Percentiles rank a stretch among this genome's conserved stretches.
phyloP scores from a whole-genome alignment of 1,284 basidiomycete species.

The Cryptococcus sp. region DNA sequence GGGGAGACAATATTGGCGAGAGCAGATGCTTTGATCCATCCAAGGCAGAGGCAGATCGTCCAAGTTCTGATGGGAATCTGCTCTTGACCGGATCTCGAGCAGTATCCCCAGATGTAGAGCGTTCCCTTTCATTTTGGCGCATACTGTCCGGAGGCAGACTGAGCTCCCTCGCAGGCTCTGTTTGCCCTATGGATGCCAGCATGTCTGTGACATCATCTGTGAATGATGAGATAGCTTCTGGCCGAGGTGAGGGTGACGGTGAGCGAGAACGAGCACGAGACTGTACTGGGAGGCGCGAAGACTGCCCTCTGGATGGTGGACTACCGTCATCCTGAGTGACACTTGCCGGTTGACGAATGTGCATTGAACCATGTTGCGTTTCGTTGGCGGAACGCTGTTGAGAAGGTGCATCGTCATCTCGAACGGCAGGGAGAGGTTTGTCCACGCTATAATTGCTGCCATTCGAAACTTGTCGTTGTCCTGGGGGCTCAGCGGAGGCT shows the following conservation, averaged over 20 bases:
- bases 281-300: neutral
- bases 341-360: slow-evolving; percentile 36
- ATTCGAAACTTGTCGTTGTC: slow-evolving; percentile 1
- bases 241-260: slow-evolving; percentile 19
- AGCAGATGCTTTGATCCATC: slow-evolving; percentile 1
- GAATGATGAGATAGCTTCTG: slow-evolving; percentile 29
- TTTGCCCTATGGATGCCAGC: slow-evolving; percentile 38
- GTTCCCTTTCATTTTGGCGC: slow-evolving; percentile 5
- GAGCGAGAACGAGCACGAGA: neutral
- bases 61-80: slow-evolving; percentile 9
- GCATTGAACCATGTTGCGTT: slow-evolving; percentile 13
- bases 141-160: slow-evolving; percentile 39
- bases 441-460: slow-evolving; percentile 12
- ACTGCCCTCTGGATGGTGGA: neutral
- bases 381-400: neutral
- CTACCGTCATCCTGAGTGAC: slow-evolving; percentile 7
- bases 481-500: slow-evolving; percentile 9
- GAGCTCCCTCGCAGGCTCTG: slow-evolving; percentile 36
- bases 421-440: slow-evolving; percentile 15
- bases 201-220: slow-evolving; percentile 46
- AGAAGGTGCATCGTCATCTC: neutral
- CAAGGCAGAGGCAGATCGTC: slow-evolving; percentile 3
- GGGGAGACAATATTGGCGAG: slow-evolving; percentile 8
- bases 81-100: slow-evolving; percentile 1
- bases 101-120: slow-evolving; percentile 8